Evolutionary conservation across 352 stramenopile genomes (phyloP).

Genomic region (Thraustochytrium sp.): DNA sequence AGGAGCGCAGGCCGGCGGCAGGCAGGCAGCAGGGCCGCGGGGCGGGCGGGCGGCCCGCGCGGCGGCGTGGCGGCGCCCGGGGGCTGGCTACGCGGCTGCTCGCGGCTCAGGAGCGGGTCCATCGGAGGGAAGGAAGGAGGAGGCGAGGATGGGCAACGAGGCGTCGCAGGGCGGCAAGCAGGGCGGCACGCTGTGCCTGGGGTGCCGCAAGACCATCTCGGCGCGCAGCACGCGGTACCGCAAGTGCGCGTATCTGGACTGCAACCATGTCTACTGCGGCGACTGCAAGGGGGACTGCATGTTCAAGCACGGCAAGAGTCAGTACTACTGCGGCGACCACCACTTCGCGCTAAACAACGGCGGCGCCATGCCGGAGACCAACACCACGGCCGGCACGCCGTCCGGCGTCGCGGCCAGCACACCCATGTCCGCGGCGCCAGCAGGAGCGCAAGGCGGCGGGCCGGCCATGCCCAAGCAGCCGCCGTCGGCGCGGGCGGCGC

Average conservation of each 20-base stretch:
- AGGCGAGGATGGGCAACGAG: no score
- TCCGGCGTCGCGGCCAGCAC: neutral
- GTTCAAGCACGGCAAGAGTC: conserved; percentile 31
- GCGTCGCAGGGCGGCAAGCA: no score
- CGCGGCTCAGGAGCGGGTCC: no score
- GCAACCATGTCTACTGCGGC: neutral
- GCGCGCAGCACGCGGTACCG: neutral
- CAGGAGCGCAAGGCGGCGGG: neutral
- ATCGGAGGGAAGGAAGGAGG: no score
- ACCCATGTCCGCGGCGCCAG: neutral
- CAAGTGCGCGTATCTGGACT: conserved; percentile 19
- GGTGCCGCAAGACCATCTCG: neutral
- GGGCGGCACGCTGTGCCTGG: neutral
- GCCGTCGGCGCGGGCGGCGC: neutral
- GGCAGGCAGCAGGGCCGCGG: no score
- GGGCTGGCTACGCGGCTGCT: no score
- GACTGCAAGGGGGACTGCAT: conserved; percentile 7
- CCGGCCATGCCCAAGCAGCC: neutral
- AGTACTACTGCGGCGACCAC: conserved; percentile 20
- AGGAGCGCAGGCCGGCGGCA: no score
- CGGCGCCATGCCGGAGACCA: no score
- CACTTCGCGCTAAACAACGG: no score
- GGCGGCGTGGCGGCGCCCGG: no score
- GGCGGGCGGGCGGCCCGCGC: no score
- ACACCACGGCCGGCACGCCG: neutral